Base-by-base conservation (phyloP, 345 rosid genomes). In the Salix caprea region DNA sequence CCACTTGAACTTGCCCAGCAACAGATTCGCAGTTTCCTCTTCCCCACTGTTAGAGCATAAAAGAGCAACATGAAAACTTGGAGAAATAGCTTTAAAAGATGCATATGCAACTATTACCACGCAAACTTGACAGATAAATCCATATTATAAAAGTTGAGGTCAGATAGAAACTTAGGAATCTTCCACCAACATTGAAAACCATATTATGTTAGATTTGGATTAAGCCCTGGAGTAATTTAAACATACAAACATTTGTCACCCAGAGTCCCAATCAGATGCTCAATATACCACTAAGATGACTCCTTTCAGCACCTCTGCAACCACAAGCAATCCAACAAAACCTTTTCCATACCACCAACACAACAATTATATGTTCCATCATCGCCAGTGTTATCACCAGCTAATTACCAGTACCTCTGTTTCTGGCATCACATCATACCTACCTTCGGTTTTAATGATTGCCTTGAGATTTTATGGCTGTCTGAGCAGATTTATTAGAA, bases 1-100 rank as follows among this genome's bases (percentile, higher is more conserved):
- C 99, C 99, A 96, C 77, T 96, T 96, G 86, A 96, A 96, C 89
- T 93, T 96, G 65, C 90, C 90, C 37, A 96, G 89, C 85, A 96
- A 89, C 80, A 89, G 82, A 62, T 92, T 77, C 46, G 91, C 97
- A 66, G 92, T 88, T 85, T 91, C 97, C 82, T 86, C 87, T 82
- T 96, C 99, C 70, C 98, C 97, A 73, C 99, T 96, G 91, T 72
- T 74, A 58, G 56, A 23, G 70, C 46, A 81, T 65, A 74, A 40
- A 13, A 11, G 5, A 75, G 24, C 30, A 82, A 72, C 26, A 44
- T 32, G 34, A 79, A 34, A 71, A 16, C 3, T n/a, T 11, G 28
- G 70, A 69, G 11, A 58, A 56, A 13, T 36, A 23, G 19, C 8
- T 50, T 36, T 39, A 56, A 0, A 23, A 24, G 39, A 26, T 48